Conservation (phyloP, 2,329 filamentous ascomycete species). For the Trichoderma asperellum region DNA sequence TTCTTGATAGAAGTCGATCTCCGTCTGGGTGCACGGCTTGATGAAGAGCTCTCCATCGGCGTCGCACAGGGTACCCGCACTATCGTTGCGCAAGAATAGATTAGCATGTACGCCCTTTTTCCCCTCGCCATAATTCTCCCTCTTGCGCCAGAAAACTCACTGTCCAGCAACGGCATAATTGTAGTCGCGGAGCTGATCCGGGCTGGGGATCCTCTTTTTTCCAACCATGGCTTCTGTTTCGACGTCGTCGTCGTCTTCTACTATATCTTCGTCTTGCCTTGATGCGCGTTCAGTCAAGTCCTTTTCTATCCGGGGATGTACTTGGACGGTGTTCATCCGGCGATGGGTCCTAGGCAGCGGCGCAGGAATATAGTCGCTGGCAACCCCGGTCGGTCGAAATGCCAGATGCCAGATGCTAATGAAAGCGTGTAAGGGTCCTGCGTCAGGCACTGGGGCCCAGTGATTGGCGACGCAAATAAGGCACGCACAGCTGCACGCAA, state of each 20-base stretch:
- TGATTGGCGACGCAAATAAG: neutral
- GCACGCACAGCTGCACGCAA: slow-evolving; percentile 22
- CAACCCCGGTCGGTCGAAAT: neutral
- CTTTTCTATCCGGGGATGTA: neutral
- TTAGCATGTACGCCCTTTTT: slow-evolving; percentile 5
- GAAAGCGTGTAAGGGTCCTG: neutral
- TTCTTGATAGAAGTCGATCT: slow-evolving; percentile 88
- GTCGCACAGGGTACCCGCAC: slow-evolving; percentile 88
- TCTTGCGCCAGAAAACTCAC: slow-evolving; percentile 56
- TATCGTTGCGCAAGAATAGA: slow-evolving; percentile 43
- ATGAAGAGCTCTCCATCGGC: slow-evolving; percentile 83
- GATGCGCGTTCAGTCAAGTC: neutral
- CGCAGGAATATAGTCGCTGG: neutral
- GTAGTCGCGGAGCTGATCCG: slow-evolving; percentile 68
- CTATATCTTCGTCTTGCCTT: neutral
- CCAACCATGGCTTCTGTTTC: slow-evolving; percentile 13
- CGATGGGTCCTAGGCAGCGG: neutral
- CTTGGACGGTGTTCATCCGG: neutral
- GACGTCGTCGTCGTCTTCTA: neutral
- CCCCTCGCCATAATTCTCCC: neutral
- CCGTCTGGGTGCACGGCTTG: slow-evolving; percentile 86
- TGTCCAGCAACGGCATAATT: slow-evolving; percentile 81
- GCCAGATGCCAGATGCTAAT: neutral
- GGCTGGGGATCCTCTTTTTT: slow-evolving; percentile 52
- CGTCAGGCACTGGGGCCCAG: neutral